Conservation (phyloP, 73 alveolate genomes). For the Uronychia setigera region DNA sequence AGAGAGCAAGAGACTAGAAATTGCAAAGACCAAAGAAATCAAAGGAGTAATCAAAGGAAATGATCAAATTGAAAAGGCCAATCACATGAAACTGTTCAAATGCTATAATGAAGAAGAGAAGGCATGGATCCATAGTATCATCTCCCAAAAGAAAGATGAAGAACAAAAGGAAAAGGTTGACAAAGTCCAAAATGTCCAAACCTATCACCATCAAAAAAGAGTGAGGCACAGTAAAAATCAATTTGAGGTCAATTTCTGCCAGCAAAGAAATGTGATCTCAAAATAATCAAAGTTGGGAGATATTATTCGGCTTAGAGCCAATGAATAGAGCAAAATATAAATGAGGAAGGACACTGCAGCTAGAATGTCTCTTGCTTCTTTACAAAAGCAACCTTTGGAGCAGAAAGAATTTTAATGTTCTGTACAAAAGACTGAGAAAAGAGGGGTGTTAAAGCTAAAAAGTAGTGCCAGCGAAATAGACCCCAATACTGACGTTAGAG, state of each 20-base stretch:
- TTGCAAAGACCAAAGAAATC: constrained; percentile 15
- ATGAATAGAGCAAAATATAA: not conserved
- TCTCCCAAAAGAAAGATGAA: constrained; percentile 8
- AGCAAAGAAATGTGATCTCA: constrained; percentile 15
- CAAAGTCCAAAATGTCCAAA: not conserved
- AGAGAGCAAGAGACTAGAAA: not conserved
- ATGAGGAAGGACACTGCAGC: not conserved
- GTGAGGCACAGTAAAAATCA: not conserved
- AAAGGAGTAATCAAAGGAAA: constrained; percentile 8
- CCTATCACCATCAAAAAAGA: not conserved
- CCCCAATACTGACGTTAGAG: too few relatives aligned
- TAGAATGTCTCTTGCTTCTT: not conserved
- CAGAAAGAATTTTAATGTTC: not conserved
- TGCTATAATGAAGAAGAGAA: constrained; percentile 30
- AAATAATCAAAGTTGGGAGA: constrained; percentile 19
- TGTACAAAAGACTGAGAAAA: not conserved
- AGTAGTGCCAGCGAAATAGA: too few relatives aligned
- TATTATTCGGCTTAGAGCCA: not conserved
- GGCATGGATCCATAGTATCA: constrained; percentile 5
- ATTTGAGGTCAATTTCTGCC: constrained; percentile 12
- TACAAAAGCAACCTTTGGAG: not conserved
- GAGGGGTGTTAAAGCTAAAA: too few relatives aligned
- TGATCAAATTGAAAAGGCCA: constrained; percentile 9
- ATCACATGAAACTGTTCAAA: constrained; percentile 6
- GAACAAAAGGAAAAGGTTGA: constrained; percentile 6